phyloP scores from a whole-genome alignment of 2,329 filamentous ascomycete species.

The Mycocentrospora acerina region DNA sequence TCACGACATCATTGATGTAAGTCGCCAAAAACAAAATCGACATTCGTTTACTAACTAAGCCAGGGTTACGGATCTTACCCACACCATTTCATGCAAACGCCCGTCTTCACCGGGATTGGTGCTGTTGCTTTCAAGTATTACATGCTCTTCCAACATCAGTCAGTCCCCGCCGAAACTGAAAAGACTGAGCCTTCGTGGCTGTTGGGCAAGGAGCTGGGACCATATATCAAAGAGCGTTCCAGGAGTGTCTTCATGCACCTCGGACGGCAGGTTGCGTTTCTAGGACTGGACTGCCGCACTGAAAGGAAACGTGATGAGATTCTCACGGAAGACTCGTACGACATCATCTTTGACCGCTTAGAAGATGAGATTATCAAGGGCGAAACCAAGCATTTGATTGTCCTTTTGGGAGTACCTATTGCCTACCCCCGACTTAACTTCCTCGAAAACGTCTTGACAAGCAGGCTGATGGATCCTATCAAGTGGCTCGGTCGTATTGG shows the following conservation, averaged over 20 bases:
- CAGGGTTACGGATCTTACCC: slow-evolving; percentile 91
- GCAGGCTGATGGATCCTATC: slow-evolving; percentile 80
- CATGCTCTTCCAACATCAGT: slow-evolving; percentile 97
- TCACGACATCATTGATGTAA: slow-evolving; percentile 62
- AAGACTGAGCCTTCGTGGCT: slow-evolving; percentile 88
- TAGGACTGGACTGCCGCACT: slow-evolving; percentile 88
- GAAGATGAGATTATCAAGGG: slow-evolving; percentile 79
- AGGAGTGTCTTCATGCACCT: slow-evolving; percentile 84
- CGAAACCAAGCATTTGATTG: slow-evolving; percentile 84
- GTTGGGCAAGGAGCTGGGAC: slow-evolving; percentile 74
- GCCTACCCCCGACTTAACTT: slow-evolving; percentile 54
- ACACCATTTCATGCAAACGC: slow-evolving; percentile 85
- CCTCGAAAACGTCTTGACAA: slow-evolving; percentile 72
- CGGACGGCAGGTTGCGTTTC: slow-evolving; percentile 74
- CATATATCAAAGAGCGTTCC: slow-evolving; percentile 85
- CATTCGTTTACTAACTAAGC: slow-evolving; percentile 38
- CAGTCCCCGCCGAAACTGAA: slow-evolving; percentile 76
- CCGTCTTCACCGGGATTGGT: slow-evolving; percentile 86
- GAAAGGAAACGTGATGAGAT: slow-evolving; percentile 85
- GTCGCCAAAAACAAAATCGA: slow-evolving; percentile 7
- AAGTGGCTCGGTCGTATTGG: slow-evolving; percentile 85
- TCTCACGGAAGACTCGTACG: slow-evolving; percentile 77
- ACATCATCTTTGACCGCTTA: slow-evolving; percentile 81
- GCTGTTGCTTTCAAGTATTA: slow-evolving; percentile 98
- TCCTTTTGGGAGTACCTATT: slow-evolving; percentile 73